These are phyloP conservation scores for Corylus avellana DNA, from an alignment of 306 rosid genomes.

Conservation along the genomic window DNA sequence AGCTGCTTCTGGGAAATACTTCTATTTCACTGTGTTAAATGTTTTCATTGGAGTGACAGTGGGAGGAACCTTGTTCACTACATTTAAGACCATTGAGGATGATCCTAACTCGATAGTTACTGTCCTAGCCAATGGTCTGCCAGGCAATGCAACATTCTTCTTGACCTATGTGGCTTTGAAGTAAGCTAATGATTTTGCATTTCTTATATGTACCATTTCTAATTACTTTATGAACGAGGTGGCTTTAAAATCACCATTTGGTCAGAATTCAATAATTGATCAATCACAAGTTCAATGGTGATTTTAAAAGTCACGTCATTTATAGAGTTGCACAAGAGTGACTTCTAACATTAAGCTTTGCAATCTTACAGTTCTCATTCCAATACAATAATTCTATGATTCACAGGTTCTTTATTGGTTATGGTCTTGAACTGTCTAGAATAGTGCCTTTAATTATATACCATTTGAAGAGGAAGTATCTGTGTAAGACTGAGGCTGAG, in stretches of 20 bases:
- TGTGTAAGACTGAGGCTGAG: constrained; percentile 87
- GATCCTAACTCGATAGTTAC: constrained; percentile 30
- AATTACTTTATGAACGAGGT: no score
- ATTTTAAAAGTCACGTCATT: no score
- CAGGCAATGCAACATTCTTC: constrained; percentile 79
- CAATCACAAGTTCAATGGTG: no score
- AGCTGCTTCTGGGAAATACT: constrained; percentile 94
- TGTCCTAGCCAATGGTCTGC: constrained; percentile 68
- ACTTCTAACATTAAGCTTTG: not conserved
- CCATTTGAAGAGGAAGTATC: constrained; percentile 83
- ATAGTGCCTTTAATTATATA: constrained; percentile 80
- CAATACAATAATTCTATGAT: constrained; percentile 16
- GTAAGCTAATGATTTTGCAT: constrained; percentile 54
- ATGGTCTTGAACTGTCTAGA: constrained; percentile 91
- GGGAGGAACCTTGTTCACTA: constrained; percentile 66
- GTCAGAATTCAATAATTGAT: no score
- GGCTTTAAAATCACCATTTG: no score
- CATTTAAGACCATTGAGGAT: constrained; percentile 55
- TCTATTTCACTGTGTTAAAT: constrained; percentile 73
- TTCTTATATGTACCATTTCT: not conserved
- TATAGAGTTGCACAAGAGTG: no score
- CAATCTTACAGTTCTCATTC: constrained; percentile 10
- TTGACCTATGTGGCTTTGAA: constrained; percentile 84
- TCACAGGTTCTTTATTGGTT: constrained; percentile 84
- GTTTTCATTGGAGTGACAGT: constrained; percentile 86